Conservation (phyloP, 306 rosid species). For the Canavalia gladiata region DNA sequence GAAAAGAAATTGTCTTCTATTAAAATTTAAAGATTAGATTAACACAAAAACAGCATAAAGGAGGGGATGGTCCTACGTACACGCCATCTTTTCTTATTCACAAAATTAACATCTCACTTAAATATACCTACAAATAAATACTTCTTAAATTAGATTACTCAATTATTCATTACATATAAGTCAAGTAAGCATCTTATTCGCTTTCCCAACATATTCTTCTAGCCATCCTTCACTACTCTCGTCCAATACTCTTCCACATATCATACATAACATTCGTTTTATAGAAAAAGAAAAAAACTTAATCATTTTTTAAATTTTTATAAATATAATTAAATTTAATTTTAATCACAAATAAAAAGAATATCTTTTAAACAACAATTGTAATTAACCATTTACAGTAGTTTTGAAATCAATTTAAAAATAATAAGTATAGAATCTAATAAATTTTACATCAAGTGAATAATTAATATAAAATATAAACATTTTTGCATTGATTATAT, state of each 20-base stretch:
- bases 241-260: neutral
- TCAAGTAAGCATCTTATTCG: neutral
- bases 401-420: no score
- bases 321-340: no score
- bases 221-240: neutral
- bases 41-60: neutral
- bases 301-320: no score
- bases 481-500: no score
- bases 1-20: neutral
- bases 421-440: no score
- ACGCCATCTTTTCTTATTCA: neutral
- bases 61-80: neutral
- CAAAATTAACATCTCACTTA: neutral
- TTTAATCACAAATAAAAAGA: no score
- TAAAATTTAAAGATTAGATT: neutral
- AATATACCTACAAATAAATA: neutral
- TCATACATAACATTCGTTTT: neutral
- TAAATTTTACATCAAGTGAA: no score
- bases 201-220: neutral
- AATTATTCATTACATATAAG: neutral
- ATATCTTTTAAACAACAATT: no score
- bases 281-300: no score
- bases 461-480: no score
- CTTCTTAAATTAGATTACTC: neutral
- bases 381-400: no score